Base-by-base conservation (phyloP, 495 filamentous ascomycete species). In the Hypoxylon perforatum region DNA sequence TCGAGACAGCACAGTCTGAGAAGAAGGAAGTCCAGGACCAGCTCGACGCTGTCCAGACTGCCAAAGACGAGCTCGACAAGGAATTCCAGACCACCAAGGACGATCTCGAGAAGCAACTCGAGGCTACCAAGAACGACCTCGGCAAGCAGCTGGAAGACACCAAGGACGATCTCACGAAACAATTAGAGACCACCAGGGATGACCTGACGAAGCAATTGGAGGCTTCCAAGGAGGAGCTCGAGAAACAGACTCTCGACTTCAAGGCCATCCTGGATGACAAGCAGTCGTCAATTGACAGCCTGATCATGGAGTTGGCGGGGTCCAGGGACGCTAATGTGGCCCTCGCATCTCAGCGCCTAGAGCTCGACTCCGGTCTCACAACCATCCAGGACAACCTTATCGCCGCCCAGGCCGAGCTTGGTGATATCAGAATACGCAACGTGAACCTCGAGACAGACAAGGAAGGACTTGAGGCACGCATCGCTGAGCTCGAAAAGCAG, bases 81-180 rank as follows among this genome's bases (percentile, higher is more conserved):
- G 33, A 54, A 25, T 18, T 54, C 5, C 25, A 41, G 7, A 33
- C 33, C 11, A 41, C 58, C 4, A 63, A 53, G 11, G 69, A 71
- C 18, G 71, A 77, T 21, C 66, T 82, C 10, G 66, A 67, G 46
- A 79, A 76, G 55, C 75, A 75, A 23, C 67, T 73, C 7, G 59
- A 63, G 23, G 21, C 49, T 15, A 59, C 65, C 10, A 75, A 61
- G 54, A 36, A 41, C 7, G 72, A 72, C 17, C 57, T 67, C 38
- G 56, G 42, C 19, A 68, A 61, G 25, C 59, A 62, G 25, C 54
- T 67, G 18, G 63, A 56, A 19, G 61, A 45, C 51, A 52, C 57
- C 15, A 73, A 66, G 35, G 53, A 57, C 14, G 69, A 70, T 11
- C 46, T 73, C 8, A 63, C 64, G 45, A 59, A 61, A 23, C 50